phyloP scores from a whole-genome alignment of 306 rosid species.

The Abrus precatorius region DNA sequence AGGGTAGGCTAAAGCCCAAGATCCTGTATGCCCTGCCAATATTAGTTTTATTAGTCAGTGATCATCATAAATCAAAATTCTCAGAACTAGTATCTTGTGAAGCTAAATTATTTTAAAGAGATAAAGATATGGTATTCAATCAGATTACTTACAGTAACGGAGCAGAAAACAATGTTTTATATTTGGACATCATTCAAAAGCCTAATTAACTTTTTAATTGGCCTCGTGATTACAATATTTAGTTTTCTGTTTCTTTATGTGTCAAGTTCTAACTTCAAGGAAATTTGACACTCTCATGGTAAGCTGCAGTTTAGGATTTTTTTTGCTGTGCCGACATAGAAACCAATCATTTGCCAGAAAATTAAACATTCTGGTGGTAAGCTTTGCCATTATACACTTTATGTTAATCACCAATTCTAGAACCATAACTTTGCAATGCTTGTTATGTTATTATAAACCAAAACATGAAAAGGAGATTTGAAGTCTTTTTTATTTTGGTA shows the following conservation, averaged over 20 bases:
- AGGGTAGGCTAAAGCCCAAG: conserved; percentile 88
- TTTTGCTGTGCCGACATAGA: conserved; percentile 52
- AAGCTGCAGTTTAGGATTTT: conserved; percentile 63
- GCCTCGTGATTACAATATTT: background rate
- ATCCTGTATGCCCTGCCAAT: conserved; percentile 84
- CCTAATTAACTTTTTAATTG: background rate
- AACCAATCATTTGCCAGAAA: background rate
- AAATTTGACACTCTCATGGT: conserved; percentile 49
- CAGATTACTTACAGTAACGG: background rate
- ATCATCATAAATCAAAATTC: conserved; percentile 15
- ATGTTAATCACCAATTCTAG: background rate
- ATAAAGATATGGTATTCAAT: conserved; percentile 17
- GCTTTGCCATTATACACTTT: conserved; percentile 53
- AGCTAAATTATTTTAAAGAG: conserved; percentile 4
- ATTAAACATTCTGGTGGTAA: background rate
- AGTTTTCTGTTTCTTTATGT: background rate
- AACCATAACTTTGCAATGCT: background rate
- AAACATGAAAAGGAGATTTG: background rate
- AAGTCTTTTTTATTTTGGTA: conserved; percentile 7
- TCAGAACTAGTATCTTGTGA: conserved; percentile 3
- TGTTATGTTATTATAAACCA: background rate
- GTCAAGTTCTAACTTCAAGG: background rate
- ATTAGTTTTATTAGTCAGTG: conserved; percentile 6
- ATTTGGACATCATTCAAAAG: background rate
- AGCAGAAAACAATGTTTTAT: background rate